Evolutionary conservation across 2,329 filamentous ascomycete genomes (phyloP).

Genomic region (Claviceps sorghi): DNA sequence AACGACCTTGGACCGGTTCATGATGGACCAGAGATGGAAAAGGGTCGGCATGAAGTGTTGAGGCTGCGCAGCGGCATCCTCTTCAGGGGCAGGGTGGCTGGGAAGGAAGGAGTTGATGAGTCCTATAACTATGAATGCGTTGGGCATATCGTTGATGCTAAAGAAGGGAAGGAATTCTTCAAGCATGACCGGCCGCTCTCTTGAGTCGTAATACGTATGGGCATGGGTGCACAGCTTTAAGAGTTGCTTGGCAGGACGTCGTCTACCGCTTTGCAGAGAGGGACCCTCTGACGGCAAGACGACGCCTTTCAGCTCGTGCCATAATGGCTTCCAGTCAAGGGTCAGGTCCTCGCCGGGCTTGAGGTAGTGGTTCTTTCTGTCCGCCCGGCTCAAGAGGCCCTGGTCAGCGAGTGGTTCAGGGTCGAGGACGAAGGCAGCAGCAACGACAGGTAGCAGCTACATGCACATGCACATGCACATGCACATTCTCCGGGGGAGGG

Average conservation of each 20-base stretch:
- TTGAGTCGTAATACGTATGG: slow-evolving; percentile 84
- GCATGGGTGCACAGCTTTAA: slow-evolving; percentile 83
- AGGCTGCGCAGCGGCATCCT: slow-evolving; percentile 63
- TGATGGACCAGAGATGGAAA: slow-evolving; percentile 91
- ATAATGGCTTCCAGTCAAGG: slow-evolving; percentile 86
- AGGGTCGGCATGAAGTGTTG: slow-evolving; percentile 83
- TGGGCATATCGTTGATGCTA: slow-evolving; percentile 81
- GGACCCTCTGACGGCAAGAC: slow-evolving; percentile 77
- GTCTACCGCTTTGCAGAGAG: slow-evolving; percentile 40
- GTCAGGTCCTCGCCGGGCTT: slow-evolving; percentile 78
- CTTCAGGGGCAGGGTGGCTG: slow-evolving; percentile 60
- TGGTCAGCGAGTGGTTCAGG: background rate
- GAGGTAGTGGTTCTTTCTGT: slow-evolving; percentile 85
- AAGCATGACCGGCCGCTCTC: slow-evolving; percentile 67
- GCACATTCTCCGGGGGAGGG: background rate
- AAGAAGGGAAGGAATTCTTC: slow-evolving; percentile 76
- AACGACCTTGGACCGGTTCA: slow-evolving; percentile 75
- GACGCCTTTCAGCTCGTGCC: slow-evolving; percentile 81
- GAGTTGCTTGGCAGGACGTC: slow-evolving; percentile 47
- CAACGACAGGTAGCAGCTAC: background rate
- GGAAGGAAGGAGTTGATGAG: slow-evolving; percentile 78
- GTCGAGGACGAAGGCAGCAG: background rate
- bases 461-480: background rate
- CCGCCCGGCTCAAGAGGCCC: background rate
- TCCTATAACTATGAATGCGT: slow-evolving; percentile 84